These are phyloP conservation scores for Dendrobium nobile DNA, from an alignment of 106 monocot genomes.

Conservation along the genomic window DNA sequence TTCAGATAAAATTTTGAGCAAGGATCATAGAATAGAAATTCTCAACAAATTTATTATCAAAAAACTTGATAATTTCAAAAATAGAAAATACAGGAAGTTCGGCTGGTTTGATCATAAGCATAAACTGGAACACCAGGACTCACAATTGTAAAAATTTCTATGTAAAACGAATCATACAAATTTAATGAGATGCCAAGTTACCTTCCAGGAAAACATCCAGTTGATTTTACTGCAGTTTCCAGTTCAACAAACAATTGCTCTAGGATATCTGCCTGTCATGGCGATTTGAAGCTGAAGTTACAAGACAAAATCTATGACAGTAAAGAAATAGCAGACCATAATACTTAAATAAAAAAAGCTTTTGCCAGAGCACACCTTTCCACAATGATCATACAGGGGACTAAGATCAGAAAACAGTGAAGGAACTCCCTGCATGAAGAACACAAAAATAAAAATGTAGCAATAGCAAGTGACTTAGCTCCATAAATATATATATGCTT, in stretches of 20 bases:
- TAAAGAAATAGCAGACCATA: neutral
- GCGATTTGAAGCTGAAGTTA: slow-evolving; percentile 4
- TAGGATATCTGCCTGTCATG: slow-evolving; percentile 62
- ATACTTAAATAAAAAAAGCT: neutral
- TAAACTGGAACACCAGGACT: neutral
- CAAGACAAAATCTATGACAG: neutral
- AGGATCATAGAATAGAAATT: neutral
- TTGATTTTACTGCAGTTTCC: slow-evolving; percentile 62
- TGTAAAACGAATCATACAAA: neutral
- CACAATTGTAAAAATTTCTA: neutral
- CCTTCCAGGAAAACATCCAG: slow-evolving; percentile 76
- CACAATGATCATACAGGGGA: slow-evolving; percentile 71
- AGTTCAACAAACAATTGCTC: slow-evolving; percentile 72
- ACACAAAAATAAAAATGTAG: neutral
- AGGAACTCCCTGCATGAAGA: slow-evolving; percentile 69
- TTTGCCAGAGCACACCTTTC: slow-evolving; percentile 47
- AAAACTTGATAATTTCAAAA: neutral
- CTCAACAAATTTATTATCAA: neutral
- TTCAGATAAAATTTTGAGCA: slow-evolving; percentile 15
- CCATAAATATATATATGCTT: neutral
- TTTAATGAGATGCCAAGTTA: slow-evolving; percentile 20
- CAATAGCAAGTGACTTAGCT: neutral
- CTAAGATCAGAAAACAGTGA: slow-evolving; percentile 93
- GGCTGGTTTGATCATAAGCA: neutral
- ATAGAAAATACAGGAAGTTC: neutral